A percentile compares a stretch with the other conserved stretches of the same genome.
Conservation (phyloP, 2,329 filamentous ascomycete genomes). For the Calonectria hongkongensis region DNA sequence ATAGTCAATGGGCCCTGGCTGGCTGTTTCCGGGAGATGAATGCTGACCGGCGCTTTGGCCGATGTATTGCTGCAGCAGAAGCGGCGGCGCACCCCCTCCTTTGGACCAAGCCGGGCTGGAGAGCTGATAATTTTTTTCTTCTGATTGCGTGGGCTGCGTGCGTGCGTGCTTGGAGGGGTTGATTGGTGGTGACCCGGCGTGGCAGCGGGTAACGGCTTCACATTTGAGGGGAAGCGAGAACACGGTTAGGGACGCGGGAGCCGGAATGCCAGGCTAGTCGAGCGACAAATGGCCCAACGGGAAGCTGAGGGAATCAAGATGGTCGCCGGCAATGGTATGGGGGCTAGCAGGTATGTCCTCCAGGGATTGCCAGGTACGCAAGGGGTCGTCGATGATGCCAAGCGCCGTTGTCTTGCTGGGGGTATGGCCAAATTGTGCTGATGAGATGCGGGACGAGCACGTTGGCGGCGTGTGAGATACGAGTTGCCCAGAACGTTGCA, state of each 20-base stretch:
- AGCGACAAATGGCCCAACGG: slow-evolving; percentile 17
- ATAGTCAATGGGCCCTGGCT: slow-evolving; percentile 54
- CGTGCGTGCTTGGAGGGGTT: slow-evolving; percentile 43
- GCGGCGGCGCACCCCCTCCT: slow-evolving; percentile 54
- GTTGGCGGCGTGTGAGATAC: slow-evolving; percentile 37
- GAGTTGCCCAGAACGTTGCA: slow-evolving; percentile 36
- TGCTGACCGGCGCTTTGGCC: slow-evolving; percentile 53
- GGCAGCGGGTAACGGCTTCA: slow-evolving; percentile 34
- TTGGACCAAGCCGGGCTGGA: slow-evolving; percentile 45
- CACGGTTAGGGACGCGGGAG: slow-evolving; percentile 23
- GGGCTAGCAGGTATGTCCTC: slow-evolving; percentile 34
- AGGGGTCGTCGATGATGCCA: slow-evolving; percentile 35
- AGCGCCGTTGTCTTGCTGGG: slow-evolving; percentile 38
- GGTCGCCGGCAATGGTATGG: slow-evolving; percentile 35
- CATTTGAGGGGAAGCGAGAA: slow-evolving; percentile 37
- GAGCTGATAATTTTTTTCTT: slow-evolving; percentile 42
- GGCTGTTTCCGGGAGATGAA: slow-evolving; percentile 48
- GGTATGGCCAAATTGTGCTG: slow-evolving; percentile 31
- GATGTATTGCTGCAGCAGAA: slow-evolving; percentile 53
- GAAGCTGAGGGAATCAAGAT: slow-evolving; percentile 42
- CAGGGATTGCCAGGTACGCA: slow-evolving; percentile 35
- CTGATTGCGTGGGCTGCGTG: slow-evolving; percentile 45
- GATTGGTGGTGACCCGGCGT: slow-evolving; percentile 40
- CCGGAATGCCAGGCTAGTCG: slow-evolving; percentile 20
- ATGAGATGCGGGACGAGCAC: slow-evolving; percentile 34